A percentile compares a stretch with the other conserved stretches of the same genome.
Conservation (phyloP, 2,329 filamentous ascomycete species). For the Colletotrichum sp. region DNA sequence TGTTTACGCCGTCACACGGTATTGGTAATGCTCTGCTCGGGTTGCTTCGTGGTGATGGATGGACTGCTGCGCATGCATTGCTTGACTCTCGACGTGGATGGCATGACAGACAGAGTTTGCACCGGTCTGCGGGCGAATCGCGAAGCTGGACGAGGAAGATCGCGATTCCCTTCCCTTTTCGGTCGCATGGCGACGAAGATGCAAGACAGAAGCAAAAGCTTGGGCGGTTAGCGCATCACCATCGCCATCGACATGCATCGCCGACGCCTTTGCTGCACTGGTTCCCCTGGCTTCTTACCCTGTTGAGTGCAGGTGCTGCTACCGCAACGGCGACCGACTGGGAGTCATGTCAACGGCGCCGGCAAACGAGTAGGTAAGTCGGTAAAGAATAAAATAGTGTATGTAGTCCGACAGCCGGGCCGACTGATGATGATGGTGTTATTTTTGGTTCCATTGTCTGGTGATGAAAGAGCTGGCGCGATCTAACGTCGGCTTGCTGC, state of each 20-base stretch:
- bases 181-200: not conserved
- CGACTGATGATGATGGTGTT: not conserved
- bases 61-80: not conserved
- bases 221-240: not conserved
- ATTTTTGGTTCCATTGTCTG: conserved; percentile 2
- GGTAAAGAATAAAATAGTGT: not conserved
- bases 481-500: not conserved
- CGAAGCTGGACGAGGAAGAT: not conserved
- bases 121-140: not conserved
- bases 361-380: not conserved
- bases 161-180: not conserved
- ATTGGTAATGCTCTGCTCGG: not conserved
- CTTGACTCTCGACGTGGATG: not conserved
- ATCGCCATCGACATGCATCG: not conserved
- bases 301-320: not conserved
- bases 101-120: not conserved
- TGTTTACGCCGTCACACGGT: not conserved
- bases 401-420: not conserved
- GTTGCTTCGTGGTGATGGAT: not conserved
- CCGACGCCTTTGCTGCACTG: not conserved
- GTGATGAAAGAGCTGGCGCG: not conserved
- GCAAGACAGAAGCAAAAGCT: not conserved
- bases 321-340: not conserved
- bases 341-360: not conserved
- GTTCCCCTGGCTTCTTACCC: not conserved